These are phyloP conservation scores for Colletotrichum nymphaeae DNA, from an alignment of 2,329 filamentous ascomycete species.

Conservation along the genomic window DNA sequence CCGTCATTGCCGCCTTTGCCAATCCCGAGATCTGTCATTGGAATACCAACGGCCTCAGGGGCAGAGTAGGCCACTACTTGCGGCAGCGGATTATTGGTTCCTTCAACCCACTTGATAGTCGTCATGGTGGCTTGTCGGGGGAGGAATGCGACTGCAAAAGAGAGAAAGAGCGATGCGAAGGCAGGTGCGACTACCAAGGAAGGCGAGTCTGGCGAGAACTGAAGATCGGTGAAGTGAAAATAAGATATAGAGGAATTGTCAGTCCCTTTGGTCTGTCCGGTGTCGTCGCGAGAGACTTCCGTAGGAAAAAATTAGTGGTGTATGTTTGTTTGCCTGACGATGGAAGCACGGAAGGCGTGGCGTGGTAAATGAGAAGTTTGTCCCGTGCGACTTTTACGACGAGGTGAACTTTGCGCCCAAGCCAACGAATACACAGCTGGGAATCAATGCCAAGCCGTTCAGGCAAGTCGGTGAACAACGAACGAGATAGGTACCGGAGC, in stretches of 20 bases:
- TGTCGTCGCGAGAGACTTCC: not conserved
- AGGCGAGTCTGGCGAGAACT: not conserved
- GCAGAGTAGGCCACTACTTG: conserved; percentile 23
- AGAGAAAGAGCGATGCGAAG: not conserved
- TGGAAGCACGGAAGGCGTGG: not conserved
- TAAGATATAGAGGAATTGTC: not conserved
- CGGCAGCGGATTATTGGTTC: conserved; percentile 22
- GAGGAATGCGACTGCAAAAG: not conserved
- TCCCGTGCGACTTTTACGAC: not conserved
- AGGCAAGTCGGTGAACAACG: no score
- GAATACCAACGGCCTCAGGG: conserved; percentile 27
- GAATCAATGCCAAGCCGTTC: not conserved
- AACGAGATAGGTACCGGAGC: not conserved
- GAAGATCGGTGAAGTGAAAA: not conserved
- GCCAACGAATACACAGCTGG: not conserved
- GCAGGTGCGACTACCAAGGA: not conserved
- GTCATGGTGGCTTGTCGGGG: not conserved
- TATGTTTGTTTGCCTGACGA: not conserved
- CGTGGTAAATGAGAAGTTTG: not conserved
- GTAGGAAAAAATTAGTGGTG: not conserved
- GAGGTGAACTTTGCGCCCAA: not conserved
- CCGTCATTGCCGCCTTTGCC: conserved; percentile 4
- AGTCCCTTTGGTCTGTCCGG: not conserved
- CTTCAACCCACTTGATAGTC: conserved; percentile 16
- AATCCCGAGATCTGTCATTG: not conserved